A percentile compares a stretch with the other conserved stretches of the same genome.
These are phyloP conservation scores for Globisporangium yorkense DNA, from an alignment of 352 stramenopile species.

Conservation along the genomic window DNA sequence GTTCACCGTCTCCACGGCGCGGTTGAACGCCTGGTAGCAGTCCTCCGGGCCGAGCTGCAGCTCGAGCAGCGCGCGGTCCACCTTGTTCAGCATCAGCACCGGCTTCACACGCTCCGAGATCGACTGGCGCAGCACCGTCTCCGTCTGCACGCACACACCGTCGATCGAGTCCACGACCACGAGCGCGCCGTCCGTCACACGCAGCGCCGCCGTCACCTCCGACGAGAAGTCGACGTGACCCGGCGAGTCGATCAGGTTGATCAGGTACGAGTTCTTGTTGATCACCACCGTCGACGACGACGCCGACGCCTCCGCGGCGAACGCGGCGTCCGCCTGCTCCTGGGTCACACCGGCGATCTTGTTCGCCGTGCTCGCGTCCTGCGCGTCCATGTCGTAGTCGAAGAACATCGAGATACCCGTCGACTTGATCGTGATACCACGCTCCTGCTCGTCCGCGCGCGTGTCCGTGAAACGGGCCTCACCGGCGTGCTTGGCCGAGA, in stretches of 20 bases:
- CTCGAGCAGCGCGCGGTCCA: constrained; percentile 98
- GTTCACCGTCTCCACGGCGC: constrained; percentile 99
- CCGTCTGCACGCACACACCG: constrained; percentile 99
- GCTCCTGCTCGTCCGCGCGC: constrained; percentile 99
- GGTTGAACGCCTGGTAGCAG: constrained; percentile 98
- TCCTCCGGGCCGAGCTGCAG: constrained; percentile 98
- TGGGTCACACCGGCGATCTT: constrained; percentile 51
- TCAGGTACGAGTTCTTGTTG: constrained; percentile 98
- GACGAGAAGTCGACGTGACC: constrained; percentile 99
- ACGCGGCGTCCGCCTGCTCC: constrained; percentile 29
- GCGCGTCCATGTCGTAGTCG: constrained; percentile 97
- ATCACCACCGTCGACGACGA: constrained; percentile 84
- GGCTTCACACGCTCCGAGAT: constrained; percentile 97
- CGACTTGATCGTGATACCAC: constrained; percentile 99
- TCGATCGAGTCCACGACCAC: constrained; percentile 99
- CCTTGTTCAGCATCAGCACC: constrained; percentile 99
- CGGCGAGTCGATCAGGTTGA: constrained; percentile 99
- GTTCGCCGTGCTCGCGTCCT: constrained; percentile 71
- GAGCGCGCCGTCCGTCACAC: constrained; percentile 98
- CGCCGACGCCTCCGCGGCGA: constrained; percentile 18
- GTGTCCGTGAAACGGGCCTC: constrained; percentile 99
- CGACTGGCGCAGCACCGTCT: constrained; percentile 98
- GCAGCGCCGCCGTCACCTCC: constrained; percentile 98
- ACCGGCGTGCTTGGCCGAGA: constrained; percentile 97
- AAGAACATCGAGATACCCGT: constrained; percentile 99